These are phyloP conservation scores for Cryoendolithus antarcticus DNA, from an alignment of 2,329 filamentous ascomycete species.

Conservation along the genomic window DNA sequence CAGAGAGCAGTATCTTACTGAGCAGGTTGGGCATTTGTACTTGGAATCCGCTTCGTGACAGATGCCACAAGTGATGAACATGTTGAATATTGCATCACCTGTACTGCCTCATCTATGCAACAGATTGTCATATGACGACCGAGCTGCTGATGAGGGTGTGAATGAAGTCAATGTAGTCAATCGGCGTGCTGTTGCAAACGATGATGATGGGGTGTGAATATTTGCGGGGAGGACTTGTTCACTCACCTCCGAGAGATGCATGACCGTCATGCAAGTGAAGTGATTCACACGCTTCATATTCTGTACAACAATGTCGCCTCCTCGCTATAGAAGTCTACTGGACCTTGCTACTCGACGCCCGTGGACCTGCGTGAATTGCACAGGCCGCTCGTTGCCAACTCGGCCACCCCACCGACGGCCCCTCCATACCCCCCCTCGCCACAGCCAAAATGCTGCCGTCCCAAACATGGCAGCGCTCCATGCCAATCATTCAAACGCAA, in stretches of 20 bases:
- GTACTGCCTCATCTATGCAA: neutral
- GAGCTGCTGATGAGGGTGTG: neutral
- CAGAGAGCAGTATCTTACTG: slow-evolving; percentile 32
- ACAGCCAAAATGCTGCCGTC: slow-evolving; percentile 16
- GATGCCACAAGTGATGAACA: slow-evolving; percentile 31
- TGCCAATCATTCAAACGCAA: slow-evolving; percentile 19
- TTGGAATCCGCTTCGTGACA: slow-evolving; percentile 33
- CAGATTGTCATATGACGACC: neutral
- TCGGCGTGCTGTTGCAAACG: neutral
- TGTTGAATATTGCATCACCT: slow-evolving; percentile 10
- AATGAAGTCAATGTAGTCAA: neutral
- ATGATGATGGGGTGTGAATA: slow-evolving; percentile 4
- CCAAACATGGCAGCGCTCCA: slow-evolving; percentile 51
- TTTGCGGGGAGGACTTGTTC: neutral
- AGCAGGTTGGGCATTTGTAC: slow-evolving; percentile 39
- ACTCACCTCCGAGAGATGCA: slow-evolving; percentile 10
- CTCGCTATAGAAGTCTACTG: slow-evolving; percentile 17
- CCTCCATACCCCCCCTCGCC: slow-evolving; percentile 3
- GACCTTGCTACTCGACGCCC: slow-evolving; percentile 11
- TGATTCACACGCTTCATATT: neutral
- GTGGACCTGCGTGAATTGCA: too few species aligned
- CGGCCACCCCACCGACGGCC: slow-evolving; percentile 1
- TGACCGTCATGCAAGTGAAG: slow-evolving; percentile 1
- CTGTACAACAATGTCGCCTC: slow-evolving; percentile 15
- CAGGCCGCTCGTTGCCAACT: too few species aligned